Conservation (phyloP, 306 rosid species). For the Hippophae gyantsensis region DNA sequence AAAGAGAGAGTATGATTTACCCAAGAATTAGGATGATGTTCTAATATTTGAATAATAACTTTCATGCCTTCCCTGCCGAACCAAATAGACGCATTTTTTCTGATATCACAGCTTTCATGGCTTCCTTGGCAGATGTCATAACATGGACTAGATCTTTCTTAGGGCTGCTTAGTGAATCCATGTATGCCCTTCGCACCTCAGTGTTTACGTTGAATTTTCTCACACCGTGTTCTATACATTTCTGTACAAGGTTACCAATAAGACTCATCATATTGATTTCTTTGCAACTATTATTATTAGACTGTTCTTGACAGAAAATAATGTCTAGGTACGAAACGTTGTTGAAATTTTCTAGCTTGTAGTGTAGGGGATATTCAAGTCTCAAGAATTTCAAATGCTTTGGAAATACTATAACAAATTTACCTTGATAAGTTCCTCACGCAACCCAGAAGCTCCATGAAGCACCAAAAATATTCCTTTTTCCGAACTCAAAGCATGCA, state of each 20-base stretch:
- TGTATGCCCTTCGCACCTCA: slow-evolving; percentile 87
- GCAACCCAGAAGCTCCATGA: slow-evolving; percentile 92
- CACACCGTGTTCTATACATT: slow-evolving; percentile 65
- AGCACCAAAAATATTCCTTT: slow-evolving; percentile 71
- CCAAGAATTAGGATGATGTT: neutral
- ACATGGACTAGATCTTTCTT: slow-evolving; percentile 74
- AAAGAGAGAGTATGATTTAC: no score
- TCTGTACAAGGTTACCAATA: slow-evolving; percentile 35
- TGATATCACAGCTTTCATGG: slow-evolving; percentile 81
- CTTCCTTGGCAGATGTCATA: slow-evolving; percentile 78
- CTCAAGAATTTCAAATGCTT: no score
- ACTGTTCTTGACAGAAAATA: no score
- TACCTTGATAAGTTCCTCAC: slow-evolving; percentile 69
- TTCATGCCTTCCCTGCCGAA: slow-evolving; percentile 73
- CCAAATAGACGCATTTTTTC: slow-evolving; percentile 93
- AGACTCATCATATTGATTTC: slow-evolving; percentile 14
- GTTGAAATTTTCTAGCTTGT: no score
- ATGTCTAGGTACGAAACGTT: no score
- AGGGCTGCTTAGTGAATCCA: slow-evolving; percentile 62
- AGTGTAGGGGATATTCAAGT: no score
- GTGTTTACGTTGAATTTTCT: slow-evolving; percentile 95
- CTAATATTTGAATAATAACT: neutral
- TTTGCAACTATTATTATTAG: slow-evolving; percentile 4
- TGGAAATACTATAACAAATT: neutral
- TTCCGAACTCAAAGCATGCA: slow-evolving; percentile 51